A percentile compares a stretch with the other conserved stretches of the same genome.
Evolutionary conservation across 108 stramenopile genomes (phyloP).

Genomic region (Pseudonitzschia delicatissima): DNA sequence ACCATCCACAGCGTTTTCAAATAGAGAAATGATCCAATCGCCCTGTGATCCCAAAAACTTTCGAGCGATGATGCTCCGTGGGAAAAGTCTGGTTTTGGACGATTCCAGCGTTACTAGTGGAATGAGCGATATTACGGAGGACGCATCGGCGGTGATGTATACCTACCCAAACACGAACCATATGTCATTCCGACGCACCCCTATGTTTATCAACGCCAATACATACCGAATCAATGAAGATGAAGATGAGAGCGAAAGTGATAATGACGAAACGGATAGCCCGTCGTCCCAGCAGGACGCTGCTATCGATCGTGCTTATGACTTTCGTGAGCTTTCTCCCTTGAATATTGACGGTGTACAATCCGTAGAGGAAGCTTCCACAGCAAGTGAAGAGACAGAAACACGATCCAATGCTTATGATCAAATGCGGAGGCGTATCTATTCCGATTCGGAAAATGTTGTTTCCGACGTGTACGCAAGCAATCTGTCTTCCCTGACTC

Average conservation of each 20-base stretch:
- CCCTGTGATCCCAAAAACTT: slow-evolving; percentile 1
- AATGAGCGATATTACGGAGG: slow-evolving; percentile 16
- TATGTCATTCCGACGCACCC: neutral
- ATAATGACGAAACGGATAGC: neutral
- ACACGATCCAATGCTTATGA: neutral
- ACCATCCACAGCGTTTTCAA: slow-evolving; percentile 14
- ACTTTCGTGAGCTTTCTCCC: slow-evolving; percentile 1
- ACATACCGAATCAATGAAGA: slow-evolving; percentile 6
- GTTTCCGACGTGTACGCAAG: too few relatives aligned
- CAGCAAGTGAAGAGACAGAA: neutral
- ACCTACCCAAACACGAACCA: neutral
- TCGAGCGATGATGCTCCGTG: neutral
- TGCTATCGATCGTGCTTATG: neutral
- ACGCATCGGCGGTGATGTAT: slow-evolving; percentile 1
- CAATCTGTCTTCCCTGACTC: neutral
- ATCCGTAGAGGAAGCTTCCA: slow-evolving; percentile 5
- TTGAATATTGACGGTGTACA: neutral
- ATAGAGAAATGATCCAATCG: slow-evolving; percentile 14
- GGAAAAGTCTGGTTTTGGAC: slow-evolving; percentile 10
- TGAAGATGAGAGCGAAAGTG: neutral
- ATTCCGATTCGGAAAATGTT: slow-evolving; percentile 27
- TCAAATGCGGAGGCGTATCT: slow-evolving; percentile 10
- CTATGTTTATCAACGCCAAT: neutral
- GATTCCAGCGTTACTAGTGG: slow-evolving; percentile 8
- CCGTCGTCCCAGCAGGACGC: neutral